These are phyloP conservation scores for Kokia cookei DNA, from an alignment of 441 rosid genomes.

Conservation along the genomic window DNA sequence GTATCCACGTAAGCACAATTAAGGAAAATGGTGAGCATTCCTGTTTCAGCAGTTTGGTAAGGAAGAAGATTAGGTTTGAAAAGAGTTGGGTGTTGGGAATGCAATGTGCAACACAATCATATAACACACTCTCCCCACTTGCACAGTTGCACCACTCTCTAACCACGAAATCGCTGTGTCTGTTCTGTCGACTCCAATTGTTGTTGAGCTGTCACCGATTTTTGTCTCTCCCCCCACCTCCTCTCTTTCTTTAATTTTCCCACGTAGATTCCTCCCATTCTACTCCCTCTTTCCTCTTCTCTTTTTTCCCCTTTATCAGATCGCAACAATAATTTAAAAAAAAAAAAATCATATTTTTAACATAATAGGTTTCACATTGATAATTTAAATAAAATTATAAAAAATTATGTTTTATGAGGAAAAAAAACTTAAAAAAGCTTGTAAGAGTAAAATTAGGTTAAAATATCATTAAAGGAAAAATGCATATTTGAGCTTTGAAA, in stretches of 20 bases:
- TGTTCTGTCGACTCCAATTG: background rate
- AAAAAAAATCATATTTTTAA: background rate
- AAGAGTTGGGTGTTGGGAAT: no score
- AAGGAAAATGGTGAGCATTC: background rate
- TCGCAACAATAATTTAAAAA: background rate
- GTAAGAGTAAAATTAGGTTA: no score
- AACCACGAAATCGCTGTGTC: background rate
- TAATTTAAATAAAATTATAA: background rate
- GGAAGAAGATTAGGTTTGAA: background rate
- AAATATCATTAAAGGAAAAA: fast-evolving
- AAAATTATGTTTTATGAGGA: background rate
- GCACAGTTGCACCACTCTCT: background rate
- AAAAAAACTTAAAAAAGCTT: background rate
- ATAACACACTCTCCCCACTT: background rate
- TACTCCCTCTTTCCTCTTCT: background rate
- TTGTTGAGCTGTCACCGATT: background rate
- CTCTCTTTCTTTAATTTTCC: background rate
- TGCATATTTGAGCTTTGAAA: fast-evolving
- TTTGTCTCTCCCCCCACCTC: background rate
- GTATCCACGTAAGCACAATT: background rate
- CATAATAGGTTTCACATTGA: background rate
- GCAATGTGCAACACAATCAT: no score
- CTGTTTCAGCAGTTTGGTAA: no score
- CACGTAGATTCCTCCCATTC: background rate
- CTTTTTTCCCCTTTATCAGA: background rate